These are phyloP conservation scores for Talaromyces wortmannii DNA, from an alignment of 495 filamentous ascomycete genomes.

Conservation along the genomic window DNA sequence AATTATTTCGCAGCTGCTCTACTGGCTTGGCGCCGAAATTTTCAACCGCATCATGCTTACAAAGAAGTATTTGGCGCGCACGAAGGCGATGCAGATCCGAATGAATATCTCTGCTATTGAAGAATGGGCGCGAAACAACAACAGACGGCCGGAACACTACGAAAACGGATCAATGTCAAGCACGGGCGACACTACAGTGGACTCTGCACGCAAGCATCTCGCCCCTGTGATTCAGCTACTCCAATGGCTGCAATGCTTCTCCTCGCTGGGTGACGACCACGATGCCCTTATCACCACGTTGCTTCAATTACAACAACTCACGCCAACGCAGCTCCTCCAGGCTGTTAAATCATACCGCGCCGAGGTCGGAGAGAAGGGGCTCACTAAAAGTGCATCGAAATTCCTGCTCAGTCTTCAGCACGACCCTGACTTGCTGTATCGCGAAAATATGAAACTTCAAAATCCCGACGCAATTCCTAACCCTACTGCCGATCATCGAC, in stretches of 20 bases:
- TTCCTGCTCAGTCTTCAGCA: constrained; percentile 77
- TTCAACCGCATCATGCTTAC: constrained; percentile 98
- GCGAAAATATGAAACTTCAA: constrained; percentile 29
- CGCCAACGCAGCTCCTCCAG: constrained; percentile 85
- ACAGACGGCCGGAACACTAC: constrained; percentile 90
- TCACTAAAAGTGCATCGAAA: constrained; percentile 80
- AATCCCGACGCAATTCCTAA: constrained; percentile 18
- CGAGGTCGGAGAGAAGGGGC: constrained; percentile 89
- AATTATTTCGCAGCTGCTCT: constrained; percentile 86
- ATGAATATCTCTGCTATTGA: constrained; percentile 96
- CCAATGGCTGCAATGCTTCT: constrained; percentile 98
- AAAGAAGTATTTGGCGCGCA: constrained; percentile 87
- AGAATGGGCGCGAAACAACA: constrained; percentile 92
- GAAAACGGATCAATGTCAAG: constrained; percentile 82
- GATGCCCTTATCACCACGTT: constrained; percentile 82
- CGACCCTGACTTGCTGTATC: constrained; percentile 40
- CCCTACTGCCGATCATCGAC: neutral
- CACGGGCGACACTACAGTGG: constrained; percentile 80
- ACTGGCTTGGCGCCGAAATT: constrained; percentile 93
- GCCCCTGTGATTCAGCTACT: constrained; percentile 89
- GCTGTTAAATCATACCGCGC: constrained; percentile 86
- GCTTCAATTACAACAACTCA: constrained; percentile 78
- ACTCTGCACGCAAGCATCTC: constrained; percentile 75
- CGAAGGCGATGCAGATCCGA: constrained; percentile 98
- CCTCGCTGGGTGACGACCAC: constrained; percentile 87